Evolutionary conservation across 2,329 filamentous ascomycete genomes (phyloP).

Genomic region (Pestalotiopsis sp.): DNA sequence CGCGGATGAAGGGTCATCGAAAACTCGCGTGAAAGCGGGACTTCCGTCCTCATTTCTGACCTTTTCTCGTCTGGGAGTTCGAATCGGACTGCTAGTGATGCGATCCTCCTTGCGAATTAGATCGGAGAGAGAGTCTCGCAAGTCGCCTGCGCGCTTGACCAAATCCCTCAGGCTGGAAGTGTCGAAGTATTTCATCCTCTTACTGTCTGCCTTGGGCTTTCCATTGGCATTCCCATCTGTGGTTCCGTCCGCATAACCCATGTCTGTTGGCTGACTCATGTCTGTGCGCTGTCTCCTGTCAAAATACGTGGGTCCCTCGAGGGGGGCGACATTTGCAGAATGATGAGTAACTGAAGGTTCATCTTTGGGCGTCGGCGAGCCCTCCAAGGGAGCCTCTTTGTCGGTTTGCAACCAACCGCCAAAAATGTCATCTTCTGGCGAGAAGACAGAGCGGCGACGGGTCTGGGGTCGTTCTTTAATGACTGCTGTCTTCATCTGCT

Average conservation of each 20-base stretch:
- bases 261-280: constrained; percentile 46
- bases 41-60: constrained; percentile 54
- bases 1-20: constrained; percentile 63
- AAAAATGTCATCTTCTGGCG: constrained; percentile 69
- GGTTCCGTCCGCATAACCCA: constrained; percentile 31
- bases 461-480: constrained; percentile 56
- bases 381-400: constrained; percentile 36
- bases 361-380: constrained; percentile 45
- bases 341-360: constrained; percentile 35
- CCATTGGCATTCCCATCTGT: constrained; percentile 31
- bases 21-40: constrained; percentile 70
- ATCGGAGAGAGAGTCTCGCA: constrained; percentile 63
- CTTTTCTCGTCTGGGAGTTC: constrained; percentile 51
- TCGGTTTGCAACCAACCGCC: constrained; percentile 51
- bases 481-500: constrained; percentile 49
- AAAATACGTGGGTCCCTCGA: constrained; percentile 66
- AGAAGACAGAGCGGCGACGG: constrained; percentile 64
- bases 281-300: constrained; percentile 48
- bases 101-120: constrained; percentile 62
- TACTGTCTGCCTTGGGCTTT: constrained; percentile 37
- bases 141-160: constrained; percentile 63
- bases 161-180: constrained; percentile 70
- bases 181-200: constrained; percentile 64
- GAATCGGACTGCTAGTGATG: constrained; percentile 57
- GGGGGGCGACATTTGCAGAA: constrained; percentile 56